Percentiles rank a stretch among this genome's conserved stretches.
Evolutionary conservation across 73 alveolate genomes (phyloP).

Genomic region (Tetrahymena malaccensis): DNA sequence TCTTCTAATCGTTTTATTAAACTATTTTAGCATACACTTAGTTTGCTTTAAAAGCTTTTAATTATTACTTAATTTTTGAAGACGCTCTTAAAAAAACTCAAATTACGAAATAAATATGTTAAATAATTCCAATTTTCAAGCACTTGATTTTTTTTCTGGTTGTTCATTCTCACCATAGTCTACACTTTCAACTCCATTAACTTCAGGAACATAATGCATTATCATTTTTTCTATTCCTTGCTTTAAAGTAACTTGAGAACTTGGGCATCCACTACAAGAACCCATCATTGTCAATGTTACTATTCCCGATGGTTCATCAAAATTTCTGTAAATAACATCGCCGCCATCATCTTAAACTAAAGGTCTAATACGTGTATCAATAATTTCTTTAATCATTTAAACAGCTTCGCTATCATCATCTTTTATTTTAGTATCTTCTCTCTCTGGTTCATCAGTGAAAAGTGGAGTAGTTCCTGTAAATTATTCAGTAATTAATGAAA

Average conservation of each 20-base stretch:
- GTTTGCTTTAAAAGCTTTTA: not conserved
- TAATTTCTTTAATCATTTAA: constrained; percentile 74
- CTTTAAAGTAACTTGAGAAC: constrained; percentile 66
- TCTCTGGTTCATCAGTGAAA: constrained; percentile 50
- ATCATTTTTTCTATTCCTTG: constrained; percentile 81
- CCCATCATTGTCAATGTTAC: constrained; percentile 77
- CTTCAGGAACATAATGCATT: constrained; percentile 72
- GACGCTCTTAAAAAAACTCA: not conserved
- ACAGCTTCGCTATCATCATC: constrained; percentile 72
- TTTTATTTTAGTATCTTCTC: constrained; percentile 55
- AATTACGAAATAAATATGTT: not conserved
- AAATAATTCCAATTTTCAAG: not conserved
- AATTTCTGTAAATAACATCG: constrained; percentile 60
- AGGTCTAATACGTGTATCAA: constrained; percentile 72
- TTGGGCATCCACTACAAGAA: constrained; percentile 86
- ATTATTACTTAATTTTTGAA: too few relatives aligned
- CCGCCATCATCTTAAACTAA: constrained; percentile 87
- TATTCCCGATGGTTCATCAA: constrained; percentile 72
- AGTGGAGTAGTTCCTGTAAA: constrained; percentile 50
- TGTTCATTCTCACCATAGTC: constrained; percentile 25
- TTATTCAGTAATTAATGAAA: constrained; percentile 58
- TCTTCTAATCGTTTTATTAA: too few relatives aligned
- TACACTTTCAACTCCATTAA: constrained; percentile 58
- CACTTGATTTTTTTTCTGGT: not conserved
- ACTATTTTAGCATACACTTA: too few relatives aligned